These are phyloP conservation scores for Glycyrrhiza uralensis DNA, from an alignment of 306 rosid species.

Conservation along the genomic window DNA sequence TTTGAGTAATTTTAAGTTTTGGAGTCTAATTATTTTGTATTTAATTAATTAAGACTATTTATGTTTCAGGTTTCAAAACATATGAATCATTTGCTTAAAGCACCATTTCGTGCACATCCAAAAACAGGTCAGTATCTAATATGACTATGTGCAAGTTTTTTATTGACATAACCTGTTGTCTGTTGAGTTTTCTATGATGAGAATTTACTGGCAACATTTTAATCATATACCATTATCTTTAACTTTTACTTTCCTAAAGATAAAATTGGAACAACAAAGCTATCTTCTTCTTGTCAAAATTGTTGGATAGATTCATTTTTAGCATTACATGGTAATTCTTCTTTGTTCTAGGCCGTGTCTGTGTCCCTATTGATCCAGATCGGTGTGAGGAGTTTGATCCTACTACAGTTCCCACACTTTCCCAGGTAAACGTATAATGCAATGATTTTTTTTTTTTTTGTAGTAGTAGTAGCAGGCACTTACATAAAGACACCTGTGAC, in stretches of 20 bases:
- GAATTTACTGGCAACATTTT: not conserved
- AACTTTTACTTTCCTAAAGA: not conserved
- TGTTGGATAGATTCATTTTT: not conserved
- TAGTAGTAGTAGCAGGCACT: not conserved
- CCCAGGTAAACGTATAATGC: slow-evolving; percentile 41
- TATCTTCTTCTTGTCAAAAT: not conserved
- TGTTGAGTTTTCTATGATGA: not conserved
- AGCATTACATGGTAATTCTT: not conserved
- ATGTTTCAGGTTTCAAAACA: slow-evolving; percentile 83
- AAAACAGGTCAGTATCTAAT: slow-evolving; percentile 58
- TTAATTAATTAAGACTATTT: too few relatives aligned
- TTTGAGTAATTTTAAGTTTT: too few relatives aligned
- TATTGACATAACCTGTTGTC: not conserved
- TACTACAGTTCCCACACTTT: not conserved
- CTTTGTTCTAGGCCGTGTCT: not conserved
- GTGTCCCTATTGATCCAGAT: not conserved
- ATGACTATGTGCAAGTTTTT: not conserved
- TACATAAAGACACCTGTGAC: not conserved
- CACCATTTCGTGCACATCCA: slow-evolving; percentile 88
- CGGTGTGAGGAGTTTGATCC: not conserved
- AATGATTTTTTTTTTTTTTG: too few relatives aligned
- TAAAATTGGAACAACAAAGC: not conserved
- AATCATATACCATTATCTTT: not conserved
- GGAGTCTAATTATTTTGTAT: too few relatives aligned
- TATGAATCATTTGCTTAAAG: slow-evolving; percentile 90